These are phyloP conservation scores for Epichloe glyceriae DNA, from an alignment of 2,329 filamentous ascomycete genomes.

Conservation along the genomic window DNA sequence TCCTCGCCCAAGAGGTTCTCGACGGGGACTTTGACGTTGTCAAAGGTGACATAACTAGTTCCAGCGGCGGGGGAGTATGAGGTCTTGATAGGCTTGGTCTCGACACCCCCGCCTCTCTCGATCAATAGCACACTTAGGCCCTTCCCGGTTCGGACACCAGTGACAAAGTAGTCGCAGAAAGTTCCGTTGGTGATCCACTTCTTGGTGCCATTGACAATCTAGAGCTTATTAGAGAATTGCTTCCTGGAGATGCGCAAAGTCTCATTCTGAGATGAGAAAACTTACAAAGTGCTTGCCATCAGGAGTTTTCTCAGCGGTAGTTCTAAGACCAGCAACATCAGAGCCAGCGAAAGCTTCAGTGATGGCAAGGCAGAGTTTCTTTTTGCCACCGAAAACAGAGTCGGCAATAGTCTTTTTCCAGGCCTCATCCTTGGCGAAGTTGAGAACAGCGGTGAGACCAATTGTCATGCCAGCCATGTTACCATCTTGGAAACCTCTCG, in stretches of 20 bases:
- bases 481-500: constrained; percentile 73
- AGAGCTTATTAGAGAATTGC: background rate
- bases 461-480: constrained; percentile 84
- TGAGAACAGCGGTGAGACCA: constrained; percentile 63
- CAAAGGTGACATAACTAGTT: constrained; percentile 69
- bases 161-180: constrained; percentile 74
- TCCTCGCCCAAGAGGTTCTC: constrained; percentile 68
- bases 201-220: constrained; percentile 58
- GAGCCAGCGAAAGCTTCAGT: constrained; percentile 76
- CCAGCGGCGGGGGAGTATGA: constrained; percentile 68
- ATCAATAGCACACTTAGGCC: constrained; percentile 68
- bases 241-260: background rate
- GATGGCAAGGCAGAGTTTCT: constrained; percentile 81
- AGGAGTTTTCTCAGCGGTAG: constrained; percentile 62
- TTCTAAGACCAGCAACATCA: constrained; percentile 68
- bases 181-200: constrained; percentile 81
- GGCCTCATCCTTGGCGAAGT: constrained; percentile 57
- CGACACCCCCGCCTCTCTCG: constrained; percentile 58
- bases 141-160: constrained; percentile 65
- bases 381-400: constrained; percentile 66
- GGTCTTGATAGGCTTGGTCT: constrained; percentile 68
- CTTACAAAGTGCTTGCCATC: constrained; percentile 60
- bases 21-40: constrained; percentile 75
- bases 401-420: constrained; percentile 55
- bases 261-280: constrained; percentile 12